Conservation (phyloP, 768 basidiomycete species). For the Collybia nuda region DNA sequence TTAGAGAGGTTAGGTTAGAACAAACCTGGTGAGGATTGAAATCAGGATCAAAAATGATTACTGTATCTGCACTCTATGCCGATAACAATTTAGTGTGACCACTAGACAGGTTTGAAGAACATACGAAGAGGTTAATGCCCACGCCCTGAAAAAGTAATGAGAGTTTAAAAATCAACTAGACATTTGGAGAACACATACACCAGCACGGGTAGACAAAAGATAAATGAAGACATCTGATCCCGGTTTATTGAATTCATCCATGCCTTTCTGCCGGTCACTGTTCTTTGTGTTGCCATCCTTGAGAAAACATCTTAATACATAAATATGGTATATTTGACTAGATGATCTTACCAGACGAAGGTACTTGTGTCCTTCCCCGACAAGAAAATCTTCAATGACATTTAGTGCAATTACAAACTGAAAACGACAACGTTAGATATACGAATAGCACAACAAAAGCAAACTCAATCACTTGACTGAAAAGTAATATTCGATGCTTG, state of each 20-base stretch:
- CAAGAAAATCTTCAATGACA: conserved; percentile 85
- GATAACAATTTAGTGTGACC: conserved; percentile 22
- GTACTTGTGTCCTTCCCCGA: conserved; percentile 77
- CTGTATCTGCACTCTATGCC: conserved; percentile 83
- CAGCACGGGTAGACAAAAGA: conserved; percentile 88
- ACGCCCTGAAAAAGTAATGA: conserved; percentile 52
- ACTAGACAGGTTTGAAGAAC: conserved; percentile 16
- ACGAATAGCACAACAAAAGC: background rate
- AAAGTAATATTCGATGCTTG: conserved; percentile 87
- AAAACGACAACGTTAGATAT: conserved; percentile 1
- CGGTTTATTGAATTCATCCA: conserved; percentile 92
- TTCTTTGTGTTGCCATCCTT: conserved; percentile 92
- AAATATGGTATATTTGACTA: background rate
- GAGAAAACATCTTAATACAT: conserved; percentile 2
- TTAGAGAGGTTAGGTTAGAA: conserved; percentile 1
- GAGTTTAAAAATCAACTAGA: background rate
- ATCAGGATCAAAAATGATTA: conserved; percentile 92
- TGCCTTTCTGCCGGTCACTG: conserved; percentile 83
- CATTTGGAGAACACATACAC: conserved; percentile 37
- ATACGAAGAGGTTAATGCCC: conserved; percentile 78
- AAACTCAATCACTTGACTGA: conserved; percentile 71
- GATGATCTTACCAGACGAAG: conserved; percentile 63
- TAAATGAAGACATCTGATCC: conserved; percentile 90
- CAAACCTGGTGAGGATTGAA: conserved; percentile 95
- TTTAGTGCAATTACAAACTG: conserved; percentile 89